Evolutionary conservation across 768 basidiomycete genomes (phyloP), one percentile per base, ranked within the genome.

Genomic region (Cystofilobasidium ferigula): DNA sequence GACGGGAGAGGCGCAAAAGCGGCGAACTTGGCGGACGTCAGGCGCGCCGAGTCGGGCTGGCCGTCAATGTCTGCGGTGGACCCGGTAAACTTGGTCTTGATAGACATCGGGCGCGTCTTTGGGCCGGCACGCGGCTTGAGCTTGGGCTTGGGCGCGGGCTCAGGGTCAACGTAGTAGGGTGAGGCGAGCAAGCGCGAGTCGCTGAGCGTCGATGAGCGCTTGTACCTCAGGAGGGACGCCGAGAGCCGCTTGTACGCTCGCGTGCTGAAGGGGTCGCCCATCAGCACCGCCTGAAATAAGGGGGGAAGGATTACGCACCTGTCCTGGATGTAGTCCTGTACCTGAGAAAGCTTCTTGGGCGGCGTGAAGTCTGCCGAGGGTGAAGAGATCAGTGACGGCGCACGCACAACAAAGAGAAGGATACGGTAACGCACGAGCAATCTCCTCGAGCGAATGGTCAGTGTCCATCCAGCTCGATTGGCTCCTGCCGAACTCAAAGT

Each of bases 1-100:
- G 62, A 28, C 30, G 38, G 34, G 18, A 54, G 48, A 14, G 48
- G 24, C 8, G 62, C 62, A 24, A 63, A 63, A 6, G 34, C 53
- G 18, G 63, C 54, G 42, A 63, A 63, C 54, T 57, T 63, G 63
- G 56, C 54, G 13, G 63, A 57, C 38, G 54, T 26, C n/a, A 57
- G 28, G 38, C 43, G 0, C 30, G 63, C 28, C 42, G 54, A 30
- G 22, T 42, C 14, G 40, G 42, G 12, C 53, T 54, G 30, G 40
- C n/a, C 20, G 20, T 63, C 32, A 32, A 36, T 1, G 34, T 24
- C 36, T n/a, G n/a, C n/a, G n/a, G n/a, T n/a, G 38, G n/a, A 7
- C 20, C 32, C 30, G 35, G 35, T 12, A 24, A 36, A 57, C 20
- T 57, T 45, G 56, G 56, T 54, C 56, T 63, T 57, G 56, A 57